Percentiles rank a stretch among this genome's conserved stretches.
Conservation (phyloP, 1,284 basidiomycete species). For the Apiotrichum akiyoshidainum region DNA sequence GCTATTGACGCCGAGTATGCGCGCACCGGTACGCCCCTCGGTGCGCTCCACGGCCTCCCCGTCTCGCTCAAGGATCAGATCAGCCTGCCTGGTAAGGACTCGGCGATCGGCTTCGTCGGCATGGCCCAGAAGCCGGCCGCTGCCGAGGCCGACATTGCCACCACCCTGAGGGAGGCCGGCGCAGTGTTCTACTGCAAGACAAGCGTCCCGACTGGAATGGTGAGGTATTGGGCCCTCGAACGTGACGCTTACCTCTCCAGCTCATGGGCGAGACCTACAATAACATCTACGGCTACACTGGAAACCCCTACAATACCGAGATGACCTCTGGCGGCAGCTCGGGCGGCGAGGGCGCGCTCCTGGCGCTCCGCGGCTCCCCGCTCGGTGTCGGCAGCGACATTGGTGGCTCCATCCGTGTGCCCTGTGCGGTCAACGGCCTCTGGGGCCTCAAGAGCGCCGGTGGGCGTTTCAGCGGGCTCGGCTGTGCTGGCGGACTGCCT, state of each 20-base stretch:
- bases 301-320: constrained; percentile 46
- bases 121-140: constrained; percentile 8
- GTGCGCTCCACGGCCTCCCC: constrained; percentile 62
- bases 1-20: constrained; percentile 47
- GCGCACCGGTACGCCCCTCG: constrained; percentile 54
- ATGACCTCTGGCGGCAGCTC: constrained; percentile 59
- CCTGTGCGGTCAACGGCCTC: constrained; percentile 62
- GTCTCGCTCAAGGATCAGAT: constrained; percentile 58
- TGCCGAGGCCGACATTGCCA: constrained; percentile 20
- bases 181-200: constrained; percentile 19
- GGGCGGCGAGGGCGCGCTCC: constrained; percentile 60
- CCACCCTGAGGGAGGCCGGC: constrained; percentile 17
- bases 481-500: constrained; percentile 60
- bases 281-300: constrained; percentile 34
- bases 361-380: constrained; percentile 58
- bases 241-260: no score
- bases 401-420: constrained; percentile 68
- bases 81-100: constrained; percentile 43
- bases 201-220: constrained; percentile 12
- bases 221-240: no score
- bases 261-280: constrained; percentile 16
- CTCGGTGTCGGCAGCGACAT: constrained; percentile 68
- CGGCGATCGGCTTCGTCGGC: constrained; percentile 15
- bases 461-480: constrained; percentile 54
- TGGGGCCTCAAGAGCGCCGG: constrained; percentile 69